These are phyloP conservation scores for Ceratobasidium sp. DNA, from an alignment of 1,284 basidiomycete species.

Conservation along the genomic window DNA sequence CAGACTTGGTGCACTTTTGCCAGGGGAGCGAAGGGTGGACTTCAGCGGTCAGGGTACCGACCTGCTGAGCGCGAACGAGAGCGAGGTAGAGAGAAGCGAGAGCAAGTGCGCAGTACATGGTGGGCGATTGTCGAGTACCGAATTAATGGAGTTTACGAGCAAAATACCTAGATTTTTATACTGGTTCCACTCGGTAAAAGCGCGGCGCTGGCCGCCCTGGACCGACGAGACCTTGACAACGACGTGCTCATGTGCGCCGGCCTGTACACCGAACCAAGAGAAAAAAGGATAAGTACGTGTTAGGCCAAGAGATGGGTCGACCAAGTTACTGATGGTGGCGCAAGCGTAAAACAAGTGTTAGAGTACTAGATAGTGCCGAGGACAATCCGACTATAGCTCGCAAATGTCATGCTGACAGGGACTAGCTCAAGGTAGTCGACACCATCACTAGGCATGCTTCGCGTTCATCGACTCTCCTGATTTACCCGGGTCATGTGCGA, in stretches of 20 bases:
- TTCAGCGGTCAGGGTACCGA: constrained; percentile 24
- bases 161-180: constrained; percentile 12
- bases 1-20: constrained; percentile 43
- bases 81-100: constrained; percentile 36
- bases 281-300: background rate
- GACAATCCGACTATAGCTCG: constrained; percentile 26
- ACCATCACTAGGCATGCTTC: background rate
- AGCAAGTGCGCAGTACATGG: constrained; percentile 30
- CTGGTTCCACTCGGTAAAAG: background rate
- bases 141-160: constrained; percentile 9
- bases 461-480: background rate
- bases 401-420: background rate
- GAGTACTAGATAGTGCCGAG: constrained; percentile 29
- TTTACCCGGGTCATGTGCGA: constrained; percentile 9
- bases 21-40: constrained; percentile 29
- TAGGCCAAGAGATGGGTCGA: background rate
- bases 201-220: constrained; percentile 3
- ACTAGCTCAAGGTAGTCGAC: background rate
- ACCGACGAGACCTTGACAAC: background rate
- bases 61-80: constrained; percentile 18
- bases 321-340: background rate
- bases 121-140: background rate
- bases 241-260: background rate
- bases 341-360: background rate
- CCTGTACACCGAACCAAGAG: background rate